phyloP scores from a whole-genome alignment of 176 grass and related monocot genomes.

The Carex parvula region DNA sequence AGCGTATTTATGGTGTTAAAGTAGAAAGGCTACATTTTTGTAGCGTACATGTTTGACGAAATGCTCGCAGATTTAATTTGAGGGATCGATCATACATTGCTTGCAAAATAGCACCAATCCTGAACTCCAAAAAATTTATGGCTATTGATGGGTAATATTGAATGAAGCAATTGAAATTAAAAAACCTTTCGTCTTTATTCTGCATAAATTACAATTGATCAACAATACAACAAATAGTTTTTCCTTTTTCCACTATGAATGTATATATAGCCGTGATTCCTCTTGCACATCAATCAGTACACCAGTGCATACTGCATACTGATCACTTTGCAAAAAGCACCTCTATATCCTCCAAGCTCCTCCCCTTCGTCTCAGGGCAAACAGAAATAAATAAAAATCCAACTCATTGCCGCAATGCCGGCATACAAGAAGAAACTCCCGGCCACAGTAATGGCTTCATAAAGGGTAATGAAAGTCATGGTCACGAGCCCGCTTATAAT shows the following conservation, averaged over 20 bases:
- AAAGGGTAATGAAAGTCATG: conserved; percentile 87
- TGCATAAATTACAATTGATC: neutral
- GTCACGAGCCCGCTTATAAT: conserved; percentile 47
- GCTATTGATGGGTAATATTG: neutral
- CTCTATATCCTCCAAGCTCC: conserved; percentile 76
- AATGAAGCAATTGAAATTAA: neutral
- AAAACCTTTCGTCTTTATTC: neutral
- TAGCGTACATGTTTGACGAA: neutral
- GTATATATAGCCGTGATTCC: neutral
- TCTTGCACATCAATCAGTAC: neutral
- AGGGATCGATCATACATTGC: neutral
- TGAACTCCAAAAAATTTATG: neutral
- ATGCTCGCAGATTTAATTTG: neutral
- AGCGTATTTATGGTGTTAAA: too few species aligned
- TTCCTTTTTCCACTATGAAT: neutral
- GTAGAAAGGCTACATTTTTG: neutral
- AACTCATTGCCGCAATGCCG: conserved; percentile 35
- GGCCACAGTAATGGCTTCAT: conserved; percentile 53
- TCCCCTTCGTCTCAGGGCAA: conserved; percentile 56
- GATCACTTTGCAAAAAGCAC: conserved; percentile 49
- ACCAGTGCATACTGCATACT: neutral
- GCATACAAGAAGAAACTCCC: conserved; percentile 71
- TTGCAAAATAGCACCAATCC: neutral
- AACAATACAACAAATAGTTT: conserved; percentile 10
- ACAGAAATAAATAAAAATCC: conserved; percentile 54